A percentile compares a stretch with the other conserved stretches of the same genome.
phyloP scores from a whole-genome alignment of 768 basidiomycete genomes.

The Podaxis sp. region DNA sequence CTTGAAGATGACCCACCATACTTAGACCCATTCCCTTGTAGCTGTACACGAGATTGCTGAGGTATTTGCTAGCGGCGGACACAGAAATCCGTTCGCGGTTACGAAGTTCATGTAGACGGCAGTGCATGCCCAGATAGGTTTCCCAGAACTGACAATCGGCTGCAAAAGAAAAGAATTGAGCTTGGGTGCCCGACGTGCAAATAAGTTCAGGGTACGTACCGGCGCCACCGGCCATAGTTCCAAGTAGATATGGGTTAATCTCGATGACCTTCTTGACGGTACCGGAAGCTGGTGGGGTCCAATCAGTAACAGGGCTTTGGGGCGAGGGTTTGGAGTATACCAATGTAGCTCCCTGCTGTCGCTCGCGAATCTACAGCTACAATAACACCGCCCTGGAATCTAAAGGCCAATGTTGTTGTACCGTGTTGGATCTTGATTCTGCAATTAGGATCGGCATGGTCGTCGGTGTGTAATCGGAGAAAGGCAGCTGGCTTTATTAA shows the following conservation, averaged over 20 bases:
- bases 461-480: slow-evolving; percentile 91
- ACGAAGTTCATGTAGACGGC: slow-evolving; percentile 93
- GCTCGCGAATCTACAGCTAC: slow-evolving; percentile 99
- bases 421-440: slow-evolving; percentile 99
- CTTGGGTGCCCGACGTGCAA: background rate
- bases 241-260: slow-evolving; percentile 98
- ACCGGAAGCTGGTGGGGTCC: slow-evolving; percentile 69
- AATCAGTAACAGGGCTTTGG: background rate
- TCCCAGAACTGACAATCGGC: slow-evolving; percentile 98
- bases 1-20: slow-evolving; percentile 65
- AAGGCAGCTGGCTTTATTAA: slow-evolving; percentile 79
- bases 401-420: slow-evolving; percentile 96
- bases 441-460: slow-evolving; percentile 90
- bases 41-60: slow-evolving; percentile 94
- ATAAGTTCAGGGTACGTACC: slow-evolving; percentile 46
- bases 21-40: slow-evolving; percentile 99
- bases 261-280: slow-evolving; percentile 99
- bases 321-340: slow-evolving; percentile 43
- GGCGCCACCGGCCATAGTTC: slow-evolving; percentile 99
- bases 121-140: slow-evolving; percentile 97
- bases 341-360: slow-evolving; percentile 95
- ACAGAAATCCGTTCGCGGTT: slow-evolving; percentile 98
- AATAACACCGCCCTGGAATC: slow-evolving; percentile 95
- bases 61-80: slow-evolving; percentile 97
- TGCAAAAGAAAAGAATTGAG: slow-evolving; percentile 25